Base-by-base conservation (phyloP, 306 rosid species). In the Malus sieversii region DNA sequence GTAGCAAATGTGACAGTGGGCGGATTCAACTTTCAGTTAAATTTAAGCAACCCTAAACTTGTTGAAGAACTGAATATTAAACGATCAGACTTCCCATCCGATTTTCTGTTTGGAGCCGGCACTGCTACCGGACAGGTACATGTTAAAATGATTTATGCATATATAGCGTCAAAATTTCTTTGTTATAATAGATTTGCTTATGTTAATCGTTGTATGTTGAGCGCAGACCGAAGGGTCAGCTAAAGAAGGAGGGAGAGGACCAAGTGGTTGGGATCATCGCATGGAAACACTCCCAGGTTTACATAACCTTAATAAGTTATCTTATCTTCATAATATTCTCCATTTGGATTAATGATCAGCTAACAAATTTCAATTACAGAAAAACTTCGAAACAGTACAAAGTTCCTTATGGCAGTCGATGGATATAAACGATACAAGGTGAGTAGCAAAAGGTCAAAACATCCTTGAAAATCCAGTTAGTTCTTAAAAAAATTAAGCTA, bases 71-170 rank as follows among this genome's bases (percentile, higher is more conserved):
- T 38, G 42, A 38, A 38, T 7, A 38, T 38, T 38, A 38, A 38
- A 38, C 42, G 42, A 38, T 38, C 42, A 38, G 42, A 38, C 42
- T 38, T 38, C 0, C 42, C 42, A 38, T 38, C 71, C 1, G 71
- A 63, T 8, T 77, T 77, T 46, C 80, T 75, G 1, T 40, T 20
- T 77, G 80, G 80, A 15, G 74, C 23, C 30, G 59, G 33, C 30
- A 40, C 80, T 55, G 59, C 80, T 42, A 75, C 80, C 3, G 48
- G 13, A 16, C 80, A 59, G 75, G 80, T 77, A 19, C 12, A 10
- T 16, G 10, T 3, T 11, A 48, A 48, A 11, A 48, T 38, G 42
- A 38, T 1, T 38, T 38, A 38, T 38, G 10, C 42, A 38, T 38
- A 38, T 5, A 38, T 38, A 8, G 42, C 42, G 0, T 38, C 42